Evolutionary conservation across 805 yeast species (phyloP).

Genomic region (Yamadazyma philogaea): DNA sequence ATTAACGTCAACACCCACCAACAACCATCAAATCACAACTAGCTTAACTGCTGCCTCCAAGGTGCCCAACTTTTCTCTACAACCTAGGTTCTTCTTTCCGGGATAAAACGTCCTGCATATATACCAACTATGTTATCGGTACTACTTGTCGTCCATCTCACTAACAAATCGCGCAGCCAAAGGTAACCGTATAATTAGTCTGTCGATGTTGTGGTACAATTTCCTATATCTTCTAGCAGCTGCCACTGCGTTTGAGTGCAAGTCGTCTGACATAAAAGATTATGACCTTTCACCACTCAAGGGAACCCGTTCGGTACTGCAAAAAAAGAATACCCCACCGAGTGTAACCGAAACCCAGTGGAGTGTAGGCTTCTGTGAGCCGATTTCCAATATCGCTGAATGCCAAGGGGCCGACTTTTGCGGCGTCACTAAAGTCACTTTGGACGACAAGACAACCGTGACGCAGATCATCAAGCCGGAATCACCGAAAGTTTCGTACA

Average conservation of each 20-base stretch:
- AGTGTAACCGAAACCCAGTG: conserved; percentile 59
- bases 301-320: conserved; percentile 45
- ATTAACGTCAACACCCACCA: no score
- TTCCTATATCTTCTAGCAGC: conserved; percentile 1
- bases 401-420: conserved; percentile 78
- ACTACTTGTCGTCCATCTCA: neutral
- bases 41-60: no score
- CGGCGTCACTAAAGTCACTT: conserved; percentile 57
- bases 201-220: neutral
- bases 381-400: conserved; percentile 38
- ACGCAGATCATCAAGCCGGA: conserved; percentile 58
- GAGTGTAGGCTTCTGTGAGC: conserved; percentile 70
- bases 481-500: neutral
- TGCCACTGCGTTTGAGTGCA: conserved; percentile 27
- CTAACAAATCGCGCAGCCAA: neutral
- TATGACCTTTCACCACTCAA: conserved; percentile 47
- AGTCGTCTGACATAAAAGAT: conserved; percentile 29
- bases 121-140: neutral
- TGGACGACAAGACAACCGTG: conserved; percentile 47
- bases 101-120: no score
- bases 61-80: no score
- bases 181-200: neutral
- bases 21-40: no score
- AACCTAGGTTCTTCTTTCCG: no score
- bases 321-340: conserved; percentile 71